These are phyloP conservation scores for Fusarium pseudocircinatum DNA, from an alignment of 2,329 filamentous ascomycete genomes.

Conservation along the genomic window DNA sequence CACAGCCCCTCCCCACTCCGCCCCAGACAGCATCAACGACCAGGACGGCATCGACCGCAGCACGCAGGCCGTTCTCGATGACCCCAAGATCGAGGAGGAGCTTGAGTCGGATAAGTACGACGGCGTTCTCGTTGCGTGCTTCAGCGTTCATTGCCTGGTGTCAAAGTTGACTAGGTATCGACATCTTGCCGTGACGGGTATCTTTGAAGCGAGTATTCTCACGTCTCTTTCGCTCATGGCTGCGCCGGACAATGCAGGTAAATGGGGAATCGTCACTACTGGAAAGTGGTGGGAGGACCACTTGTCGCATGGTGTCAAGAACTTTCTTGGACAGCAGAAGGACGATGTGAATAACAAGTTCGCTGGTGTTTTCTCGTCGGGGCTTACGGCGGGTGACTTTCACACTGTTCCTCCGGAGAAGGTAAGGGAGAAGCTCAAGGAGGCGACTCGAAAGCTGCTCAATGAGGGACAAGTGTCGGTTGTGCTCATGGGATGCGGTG, in stretches of 20 bases:
- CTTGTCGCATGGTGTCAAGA: constrained; percentile 70
- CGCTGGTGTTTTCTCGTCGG: constrained; percentile 83
- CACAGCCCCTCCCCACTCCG: constrained; percentile 66
- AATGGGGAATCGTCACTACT: constrained; percentile 90
- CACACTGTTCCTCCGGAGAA: constrained; percentile 74
- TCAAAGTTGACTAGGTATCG: constrained; percentile 58
- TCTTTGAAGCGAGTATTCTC: constrained; percentile 85
- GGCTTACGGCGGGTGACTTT: constrained; percentile 81
- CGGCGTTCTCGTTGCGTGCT: constrained; percentile 88
- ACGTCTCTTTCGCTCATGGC: constrained; percentile 64
- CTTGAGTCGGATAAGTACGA: constrained; percentile 63
- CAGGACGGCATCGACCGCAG: constrained; percentile 73
- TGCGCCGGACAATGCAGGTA: constrained; percentile 46
- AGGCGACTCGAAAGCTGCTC: constrained; percentile 75
- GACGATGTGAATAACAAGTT: constrained; percentile 62
- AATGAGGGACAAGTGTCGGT: constrained; percentile 66
- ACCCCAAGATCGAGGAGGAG: constrained; percentile 54
- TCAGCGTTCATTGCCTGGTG: constrained; percentile 84
- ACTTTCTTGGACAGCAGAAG: constrained; percentile 65
- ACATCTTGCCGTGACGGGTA: constrained; percentile 62
- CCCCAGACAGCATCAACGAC: constrained; percentile 82
- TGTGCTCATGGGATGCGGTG: constrained; percentile 87
- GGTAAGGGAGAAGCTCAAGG: constrained; percentile 72
- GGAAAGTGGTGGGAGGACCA: constrained; percentile 84
- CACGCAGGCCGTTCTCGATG: constrained; percentile 67